Evolutionary conservation across 176 grass and related monocot genomes (phyloP), one percentile per base, ranked within the genome.

Genomic region (Leersia perrieri): DNA sequence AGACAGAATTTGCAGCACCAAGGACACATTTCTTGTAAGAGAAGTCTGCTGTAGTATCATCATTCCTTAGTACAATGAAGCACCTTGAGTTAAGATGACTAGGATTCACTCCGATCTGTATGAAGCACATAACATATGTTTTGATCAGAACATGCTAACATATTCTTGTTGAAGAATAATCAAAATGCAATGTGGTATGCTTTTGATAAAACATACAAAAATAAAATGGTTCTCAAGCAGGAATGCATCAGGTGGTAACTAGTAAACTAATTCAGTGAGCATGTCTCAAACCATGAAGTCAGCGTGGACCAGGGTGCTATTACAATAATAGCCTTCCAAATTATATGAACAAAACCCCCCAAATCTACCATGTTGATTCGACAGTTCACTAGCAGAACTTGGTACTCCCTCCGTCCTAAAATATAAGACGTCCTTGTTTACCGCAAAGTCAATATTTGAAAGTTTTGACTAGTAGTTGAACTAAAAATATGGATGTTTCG

Each of bases 21-120:
- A 47, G 35, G 77, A 84, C 81, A 60, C 87, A 88, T 41, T 88
- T 88, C n/a, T 72, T 73, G 62, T 88, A 88, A 49, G 87, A 88
- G 29, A 88, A 79, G 49, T 88, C 87, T 27, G 79, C 87, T 4
- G 69, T 74, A 22, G 75, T 84, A 38, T 27, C 75, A 30, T 88
- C 75, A 10, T 61, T 73, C 31, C 87, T 72, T 33, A 73, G 47
- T 51, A 84, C 60, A 73, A 88, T 30, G 29, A 88, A 88, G 38
- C 87, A 88, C 49, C 68, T 73, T 74, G 75, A 79, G 13, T 13
- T 25, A 14, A 75, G 81, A 75, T 88, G 81, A 45, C 5, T 58
- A 68, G 86, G 75, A 83, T 88, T 78, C 75, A 79, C 27, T 73
- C 86, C 86, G 0, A 88, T 49, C 86, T 88, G 61, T 68, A 72